Conservation (phyloP, 306 rosid genomes). For the Inga oerstediana region DNA sequence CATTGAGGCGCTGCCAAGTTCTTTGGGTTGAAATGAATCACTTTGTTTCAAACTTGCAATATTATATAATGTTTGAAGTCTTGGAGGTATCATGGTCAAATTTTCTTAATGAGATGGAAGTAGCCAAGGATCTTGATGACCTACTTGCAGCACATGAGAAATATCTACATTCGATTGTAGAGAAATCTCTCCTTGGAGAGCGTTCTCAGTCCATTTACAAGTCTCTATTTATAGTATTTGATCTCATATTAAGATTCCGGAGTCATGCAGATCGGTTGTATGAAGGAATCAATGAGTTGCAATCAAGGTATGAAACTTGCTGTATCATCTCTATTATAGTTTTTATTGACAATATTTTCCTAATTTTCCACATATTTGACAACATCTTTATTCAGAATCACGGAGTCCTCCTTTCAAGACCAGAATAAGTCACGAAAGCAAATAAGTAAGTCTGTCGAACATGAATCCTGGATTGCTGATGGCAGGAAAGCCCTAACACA, state of each 20-base stretch:
- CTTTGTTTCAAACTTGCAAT: constrained; percentile 91
- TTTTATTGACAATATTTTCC: not conserved
- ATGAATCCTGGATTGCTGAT: constrained; percentile 79
- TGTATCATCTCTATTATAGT: not conserved
- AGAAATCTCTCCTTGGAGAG: constrained; percentile 94
- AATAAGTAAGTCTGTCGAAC: constrained; percentile 43
- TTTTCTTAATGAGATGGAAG: constrained; percentile 82
- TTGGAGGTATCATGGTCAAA: constrained; percentile 94
- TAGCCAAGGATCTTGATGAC: constrained; percentile 94
- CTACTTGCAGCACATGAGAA: constrained; percentile 93
- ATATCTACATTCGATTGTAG: constrained; percentile 84
- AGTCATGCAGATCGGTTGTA: constrained; percentile 84
- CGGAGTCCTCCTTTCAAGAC: constrained; percentile 71
- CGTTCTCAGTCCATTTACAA: constrained; percentile 81
- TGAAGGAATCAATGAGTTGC: constrained; percentile 91
- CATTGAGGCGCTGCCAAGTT: constrained; percentile 95
- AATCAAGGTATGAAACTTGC: constrained; percentile 69
- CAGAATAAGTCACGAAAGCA: constrained; percentile 60
- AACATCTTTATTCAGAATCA: constrained; percentile 55
- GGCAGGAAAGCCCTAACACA: constrained; percentile 92
- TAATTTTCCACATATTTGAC: constrained; percentile 11
- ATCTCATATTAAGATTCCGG: constrained; percentile 84
- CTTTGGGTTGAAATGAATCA: constrained; percentile 98
- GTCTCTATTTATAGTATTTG: constrained; percentile 82
- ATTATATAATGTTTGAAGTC: constrained; percentile 97